Conservation (phyloP, 306 rosid species). For the Corylus heterophylla region DNA sequence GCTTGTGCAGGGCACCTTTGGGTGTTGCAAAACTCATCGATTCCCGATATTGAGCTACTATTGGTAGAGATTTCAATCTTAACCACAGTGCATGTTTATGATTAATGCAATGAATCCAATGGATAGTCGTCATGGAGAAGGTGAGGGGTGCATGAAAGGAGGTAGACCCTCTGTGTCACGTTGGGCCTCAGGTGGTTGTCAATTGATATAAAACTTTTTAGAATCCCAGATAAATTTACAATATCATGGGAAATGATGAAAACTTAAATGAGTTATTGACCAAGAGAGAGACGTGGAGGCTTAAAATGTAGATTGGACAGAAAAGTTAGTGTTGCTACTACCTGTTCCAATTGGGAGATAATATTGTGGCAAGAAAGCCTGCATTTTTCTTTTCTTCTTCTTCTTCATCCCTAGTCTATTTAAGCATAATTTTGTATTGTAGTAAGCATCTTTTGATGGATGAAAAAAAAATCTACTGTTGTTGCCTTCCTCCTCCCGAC, state of each 20-base stretch:
- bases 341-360: neutral
- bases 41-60: neutral
- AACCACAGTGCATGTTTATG: neutral
- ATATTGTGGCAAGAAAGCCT: neutral
- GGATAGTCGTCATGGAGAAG: too few species aligned
- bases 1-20: neutral
- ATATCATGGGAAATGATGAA: neutral
- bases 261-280: neutral
- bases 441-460: too few species aligned
- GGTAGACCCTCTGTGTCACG: too few species aligned
- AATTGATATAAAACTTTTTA: neutral
- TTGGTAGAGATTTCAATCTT: neutral
- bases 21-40: neutral
- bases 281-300: neutral
- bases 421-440: too few species aligned
- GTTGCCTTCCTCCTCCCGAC: too few species aligned
- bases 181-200: too few species aligned
- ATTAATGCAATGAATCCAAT: too few species aligned
- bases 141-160: too few species aligned
- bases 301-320: slow-evolving; percentile 1
- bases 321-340: slow-evolving; percentile 4
- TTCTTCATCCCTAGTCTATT: too few species aligned
- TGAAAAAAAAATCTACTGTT: too few species aligned
- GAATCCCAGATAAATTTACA: neutral
- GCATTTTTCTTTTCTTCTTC: neutral